Conservation (phyloP, 2,329 filamentous ascomycete genomes). For the Fusarium vanettenii region DNA sequence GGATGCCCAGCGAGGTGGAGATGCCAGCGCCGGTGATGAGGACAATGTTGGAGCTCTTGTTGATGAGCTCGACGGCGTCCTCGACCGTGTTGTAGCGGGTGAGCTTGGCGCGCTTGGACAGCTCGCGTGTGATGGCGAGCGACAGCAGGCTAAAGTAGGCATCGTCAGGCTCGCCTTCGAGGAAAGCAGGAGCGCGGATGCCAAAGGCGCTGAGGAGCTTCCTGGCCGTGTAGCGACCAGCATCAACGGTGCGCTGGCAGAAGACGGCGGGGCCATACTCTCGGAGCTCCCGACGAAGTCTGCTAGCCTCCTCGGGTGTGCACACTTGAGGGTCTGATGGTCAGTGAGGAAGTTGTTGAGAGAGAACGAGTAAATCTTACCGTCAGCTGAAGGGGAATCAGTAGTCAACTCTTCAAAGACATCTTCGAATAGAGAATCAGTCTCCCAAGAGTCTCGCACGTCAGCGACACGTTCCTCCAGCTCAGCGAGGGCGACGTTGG, state of each 20-base stretch:
- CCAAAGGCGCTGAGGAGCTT: conserved; percentile 90
- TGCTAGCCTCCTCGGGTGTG: conserved; percentile 75
- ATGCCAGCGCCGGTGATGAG: conserved; percentile 96
- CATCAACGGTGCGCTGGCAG: conserved; percentile 76
- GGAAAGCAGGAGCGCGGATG: conserved; percentile 77
- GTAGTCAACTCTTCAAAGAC: conserved; percentile 68
- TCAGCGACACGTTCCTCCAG: conserved; percentile 65
- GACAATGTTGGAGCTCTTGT: conserved; percentile 83
- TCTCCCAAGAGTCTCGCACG: conserved; percentile 69
- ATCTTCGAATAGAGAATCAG: conserved; percentile 73
- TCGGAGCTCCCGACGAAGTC: conserved; percentile 77
- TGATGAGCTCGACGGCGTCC: conserved; percentile 84
- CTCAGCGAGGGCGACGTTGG: conserved; percentile 54
- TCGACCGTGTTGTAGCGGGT: conserved; percentile 84
- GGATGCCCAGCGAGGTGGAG: conserved; percentile 95
- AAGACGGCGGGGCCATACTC: conserved; percentile 83
- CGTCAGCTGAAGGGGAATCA: conserved; percentile 59
- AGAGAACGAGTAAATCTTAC: conserved; percentile 50
- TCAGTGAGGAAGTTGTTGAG: conserved; percentile 9
- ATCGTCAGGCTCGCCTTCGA: conserved; percentile 76
- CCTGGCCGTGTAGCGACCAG: conserved; percentile 78
- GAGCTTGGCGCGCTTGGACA: conserved; percentile 85
- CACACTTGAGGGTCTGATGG: conserved; percentile 62
- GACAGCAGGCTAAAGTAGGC: conserved; percentile 80
- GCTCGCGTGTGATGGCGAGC: conserved; percentile 81